phyloP scores from a whole-genome alignment of 2,329 filamentous ascomycete species.

The Sporothrix mexicana region DNA sequence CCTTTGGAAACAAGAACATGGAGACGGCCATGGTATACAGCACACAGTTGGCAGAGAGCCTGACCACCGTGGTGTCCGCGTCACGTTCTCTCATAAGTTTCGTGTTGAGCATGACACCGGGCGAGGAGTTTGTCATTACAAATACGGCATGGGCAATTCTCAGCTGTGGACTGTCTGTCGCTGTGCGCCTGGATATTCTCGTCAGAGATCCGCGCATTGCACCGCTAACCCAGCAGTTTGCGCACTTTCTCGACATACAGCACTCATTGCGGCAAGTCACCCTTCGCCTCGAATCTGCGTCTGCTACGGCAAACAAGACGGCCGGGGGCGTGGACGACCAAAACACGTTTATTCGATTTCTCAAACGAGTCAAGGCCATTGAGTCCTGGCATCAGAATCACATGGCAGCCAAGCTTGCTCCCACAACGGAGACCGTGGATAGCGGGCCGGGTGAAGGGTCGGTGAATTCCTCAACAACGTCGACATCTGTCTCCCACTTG shows the following conservation, averaged over 20 bases:
- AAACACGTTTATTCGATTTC: constrained; percentile 1
- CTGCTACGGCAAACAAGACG: background rate
- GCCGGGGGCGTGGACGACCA: too few species aligned
- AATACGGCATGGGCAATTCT: constrained; percentile 28
- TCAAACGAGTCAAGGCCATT: background rate
- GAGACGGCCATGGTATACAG: background rate
- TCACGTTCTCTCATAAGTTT: constrained; percentile 26
- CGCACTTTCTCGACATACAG: constrained; percentile 14
- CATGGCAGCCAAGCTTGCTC: background rate
- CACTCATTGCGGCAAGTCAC: background rate
- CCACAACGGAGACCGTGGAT: background rate
- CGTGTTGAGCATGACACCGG: constrained; percentile 26
- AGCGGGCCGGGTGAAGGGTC: background rate
- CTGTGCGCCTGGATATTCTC: constrained; percentile 24
- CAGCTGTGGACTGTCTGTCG: constrained; percentile 29
- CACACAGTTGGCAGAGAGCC: background rate
- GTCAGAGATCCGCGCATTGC: constrained; percentile 8
- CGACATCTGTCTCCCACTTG: background rate
- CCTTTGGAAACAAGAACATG: constrained; percentile 10
- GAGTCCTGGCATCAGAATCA: constrained; percentile 3
- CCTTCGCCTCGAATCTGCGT: background rate
- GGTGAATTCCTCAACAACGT: background rate
- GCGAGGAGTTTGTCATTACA: constrained; percentile 30
- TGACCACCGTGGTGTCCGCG: constrained; percentile 1
- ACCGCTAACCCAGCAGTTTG: background rate